phyloP scores from a whole-genome alignment of 1,284 basidiomycete genomes.

The Vanrija humicola region DNA sequence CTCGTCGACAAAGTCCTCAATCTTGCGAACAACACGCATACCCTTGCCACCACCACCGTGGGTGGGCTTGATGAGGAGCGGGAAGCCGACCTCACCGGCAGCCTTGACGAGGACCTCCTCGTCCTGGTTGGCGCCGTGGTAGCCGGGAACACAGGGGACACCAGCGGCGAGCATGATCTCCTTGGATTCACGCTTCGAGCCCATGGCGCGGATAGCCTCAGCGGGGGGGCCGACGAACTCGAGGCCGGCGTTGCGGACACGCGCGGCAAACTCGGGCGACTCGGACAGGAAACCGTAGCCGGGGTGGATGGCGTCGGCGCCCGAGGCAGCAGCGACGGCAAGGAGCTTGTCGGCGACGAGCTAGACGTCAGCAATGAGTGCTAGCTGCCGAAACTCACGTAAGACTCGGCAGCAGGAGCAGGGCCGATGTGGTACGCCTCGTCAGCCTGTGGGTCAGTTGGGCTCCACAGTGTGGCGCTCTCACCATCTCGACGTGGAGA shows the following conservation, averaged over 20 bases:
- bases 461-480: not conserved
- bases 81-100: conserved; percentile 56
- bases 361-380: conserved; percentile 48
- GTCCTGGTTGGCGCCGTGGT: conserved; percentile 59
- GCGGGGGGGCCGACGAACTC: conserved; percentile 62
- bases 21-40: conserved; percentile 58
- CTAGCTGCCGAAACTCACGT: conserved; percentile 57
- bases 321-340: conserved; percentile 69
- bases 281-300: conserved; percentile 91
- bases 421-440: conserved; percentile 93
- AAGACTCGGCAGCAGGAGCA: conserved; percentile 79
- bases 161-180: conserved; percentile 83
- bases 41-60: conserved; percentile 72
- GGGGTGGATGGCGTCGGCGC: conserved; percentile 63
- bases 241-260: conserved; percentile 55
- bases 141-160: conserved; percentile 81
- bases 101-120: conserved; percentile 50
- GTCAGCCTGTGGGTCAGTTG: conserved; percentile 64
- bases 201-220: conserved; percentile 60
- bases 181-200: conserved; percentile 65
- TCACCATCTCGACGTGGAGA: conserved; percentile 63
- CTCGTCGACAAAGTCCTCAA: conserved; percentile 59
- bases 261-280: conserved; percentile 55
- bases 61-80: conserved; percentile 64
- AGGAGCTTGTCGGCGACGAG: conserved; percentile 85